Evolutionary conservation across 1,139 yeast genomes (phyloP), one percentile per base, ranked within the genome.

Genomic region (Geotrichum reessii): DNA sequence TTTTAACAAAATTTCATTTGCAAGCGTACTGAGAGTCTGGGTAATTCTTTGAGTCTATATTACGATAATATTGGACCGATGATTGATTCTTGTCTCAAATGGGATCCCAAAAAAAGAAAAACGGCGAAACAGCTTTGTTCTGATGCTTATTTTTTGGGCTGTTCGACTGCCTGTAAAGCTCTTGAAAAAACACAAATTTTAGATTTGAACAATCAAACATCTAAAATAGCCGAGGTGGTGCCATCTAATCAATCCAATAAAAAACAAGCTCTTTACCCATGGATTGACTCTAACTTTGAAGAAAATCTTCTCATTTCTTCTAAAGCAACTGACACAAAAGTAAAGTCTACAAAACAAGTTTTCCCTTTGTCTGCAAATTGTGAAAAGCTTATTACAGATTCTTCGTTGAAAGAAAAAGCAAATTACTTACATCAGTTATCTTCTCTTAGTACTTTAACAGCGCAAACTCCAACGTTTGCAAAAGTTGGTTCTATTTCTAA

Each of bases 41-140:
- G 61, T 51, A n/a, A 47, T 28, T 19, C 37, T 51, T 14, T 44
- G 19, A 17, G n/a, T 33, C 40, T 53, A 27, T 37, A 12, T 28
- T 53, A 55, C 21, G 42, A 1, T 19, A 57, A 56, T n/a, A 57
- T 67, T 28, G 62, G 62, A 17, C 21, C 47, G 8, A 44, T 68
- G 37, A 55, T 69, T 17, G 55, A 57, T 19, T 47, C 60, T 2
- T 71, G 73, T 42, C 61, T 72, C 44, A 70, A 71, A 55, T 76
- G 82, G 71, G 85, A 89, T 67, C 95, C 95, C 0, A 73, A 78
- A 31, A 68, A 75, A 40, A 77, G 97, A 61, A 75, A 83, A 50
- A 80, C 85, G 8, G 93, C 96, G 0, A 75, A 76, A 12, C 82
- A 81, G 59, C 91, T 96, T 0, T 73, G 89, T 55, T 71, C 74